Percentiles rank a stretch among this genome's conserved stretches.
These are phyloP conservation scores for Ogataea dorogensis DNA, from an alignment of 805 yeast species.

Conservation along the genomic window DNA sequence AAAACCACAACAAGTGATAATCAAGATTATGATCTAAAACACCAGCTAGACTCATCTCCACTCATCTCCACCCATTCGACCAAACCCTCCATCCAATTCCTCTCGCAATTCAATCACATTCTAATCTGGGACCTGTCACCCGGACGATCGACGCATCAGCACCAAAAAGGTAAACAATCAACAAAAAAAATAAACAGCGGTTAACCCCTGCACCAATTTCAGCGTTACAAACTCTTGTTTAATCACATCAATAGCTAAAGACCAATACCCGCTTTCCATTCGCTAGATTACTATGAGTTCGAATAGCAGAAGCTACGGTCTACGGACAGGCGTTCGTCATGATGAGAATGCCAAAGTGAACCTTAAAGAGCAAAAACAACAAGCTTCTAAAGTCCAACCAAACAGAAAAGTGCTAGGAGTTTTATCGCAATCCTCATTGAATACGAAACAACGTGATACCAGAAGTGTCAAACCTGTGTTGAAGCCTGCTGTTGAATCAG, in stretches of 20 bases:
- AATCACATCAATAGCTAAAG: slow-evolving; percentile 8
- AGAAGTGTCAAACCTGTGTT: neutral
- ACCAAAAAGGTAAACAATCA: slow-evolving; percentile 19
- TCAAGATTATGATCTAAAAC: too few relatives aligned
- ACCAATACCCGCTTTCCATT: slow-evolving; percentile 17
- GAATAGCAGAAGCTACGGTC: slow-evolving; percentile 13
- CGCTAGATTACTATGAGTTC: slow-evolving; percentile 22
- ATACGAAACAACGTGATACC: slow-evolving; percentile 15
- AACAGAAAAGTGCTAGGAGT: slow-evolving; percentile 31
- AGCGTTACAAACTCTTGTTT: slow-evolving; percentile 6
- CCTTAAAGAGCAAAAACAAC: slow-evolving; percentile 7
- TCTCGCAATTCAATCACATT: too few relatives aligned
- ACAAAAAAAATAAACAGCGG: slow-evolving; percentile 14
- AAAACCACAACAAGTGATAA: too few relatives aligned
- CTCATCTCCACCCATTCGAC: too few relatives aligned
- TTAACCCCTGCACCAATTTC: slow-evolving; percentile 6
- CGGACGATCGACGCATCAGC: slow-evolving; percentile 13
- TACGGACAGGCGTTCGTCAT: slow-evolving; percentile 13
- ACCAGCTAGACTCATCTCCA: too few relatives aligned
- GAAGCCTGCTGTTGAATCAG: slow-evolving; percentile 5
- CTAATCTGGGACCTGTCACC: neutral
- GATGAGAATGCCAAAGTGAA: slow-evolving; percentile 27
- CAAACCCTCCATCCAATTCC: too few relatives aligned
- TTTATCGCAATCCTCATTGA: slow-evolving; percentile 28
- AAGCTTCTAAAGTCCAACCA: slow-evolving; percentile 3